phyloP scores from a whole-genome alignment of 2,329 filamentous ascomycete genomes.

The Ceratocystis cacaofunesta region DNA sequence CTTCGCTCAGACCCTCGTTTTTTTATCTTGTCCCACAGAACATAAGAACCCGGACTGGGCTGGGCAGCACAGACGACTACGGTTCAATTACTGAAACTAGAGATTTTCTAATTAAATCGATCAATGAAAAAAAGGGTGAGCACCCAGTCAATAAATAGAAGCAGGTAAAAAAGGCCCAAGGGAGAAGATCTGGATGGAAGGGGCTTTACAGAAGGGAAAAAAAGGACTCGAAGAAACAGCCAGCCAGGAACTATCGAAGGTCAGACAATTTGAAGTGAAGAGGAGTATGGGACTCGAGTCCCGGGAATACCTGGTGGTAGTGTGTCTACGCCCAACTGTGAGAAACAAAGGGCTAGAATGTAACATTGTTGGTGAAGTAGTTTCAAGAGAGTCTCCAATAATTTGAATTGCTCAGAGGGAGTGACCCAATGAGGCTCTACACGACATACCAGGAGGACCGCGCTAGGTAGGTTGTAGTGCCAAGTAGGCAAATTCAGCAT shows the following conservation, averaged over 20 bases:
- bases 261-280: too few relatives aligned
- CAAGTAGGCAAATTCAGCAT: too few relatives aligned
- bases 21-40: neutral
- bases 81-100: neutral
- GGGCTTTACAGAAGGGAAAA: neutral
- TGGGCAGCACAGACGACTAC: neutral
- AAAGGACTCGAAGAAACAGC: neutral
- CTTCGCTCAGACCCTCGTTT: neutral
- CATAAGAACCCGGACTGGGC: neutral
- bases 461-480: neutral
- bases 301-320: neutral
- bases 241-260: neutral
- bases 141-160: neutral
- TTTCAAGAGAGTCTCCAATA: neutral
- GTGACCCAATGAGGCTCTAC: neutral
- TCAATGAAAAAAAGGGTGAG: neutral
- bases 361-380: neutral
- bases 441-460: neutral
- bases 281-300: neutral
- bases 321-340: neutral
- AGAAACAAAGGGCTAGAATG: neutral
- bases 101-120: conserved; percentile 1
- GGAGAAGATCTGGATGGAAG: neutral
- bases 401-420: neutral
- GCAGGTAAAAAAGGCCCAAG: neutral